phyloP scores from a whole-genome alignment of 2,329 filamentous ascomycete species.

The Colletotrichum echinochloae region DNA sequence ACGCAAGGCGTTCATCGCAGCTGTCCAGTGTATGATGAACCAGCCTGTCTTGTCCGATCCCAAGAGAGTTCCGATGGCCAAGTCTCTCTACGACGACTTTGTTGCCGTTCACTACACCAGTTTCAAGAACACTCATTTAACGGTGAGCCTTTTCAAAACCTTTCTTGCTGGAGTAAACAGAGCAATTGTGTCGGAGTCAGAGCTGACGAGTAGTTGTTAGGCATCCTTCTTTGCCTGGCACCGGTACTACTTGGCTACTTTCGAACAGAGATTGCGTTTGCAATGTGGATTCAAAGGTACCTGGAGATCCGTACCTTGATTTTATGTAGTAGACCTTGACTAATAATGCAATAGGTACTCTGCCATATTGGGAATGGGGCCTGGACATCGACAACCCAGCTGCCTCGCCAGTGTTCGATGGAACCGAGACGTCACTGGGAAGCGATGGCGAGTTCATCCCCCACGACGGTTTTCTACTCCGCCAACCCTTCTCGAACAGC shows the following conservation, averaged over 20 bases:
- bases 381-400: conserved; percentile 45
- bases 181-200: too few species aligned
- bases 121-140: conserved; percentile 29
- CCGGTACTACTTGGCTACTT: conserved; percentile 37
- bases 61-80: conserved; percentile 39
- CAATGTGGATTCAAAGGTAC: conserved; percentile 40
- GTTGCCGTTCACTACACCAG: conserved; percentile 41
- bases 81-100: conserved; percentile 43
- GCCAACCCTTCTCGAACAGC: conserved; percentile 33
- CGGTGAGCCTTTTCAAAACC: conserved; percentile 14
- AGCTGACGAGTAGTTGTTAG: not conserved
- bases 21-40: conserved; percentile 46
- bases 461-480: conserved; percentile 42
- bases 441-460: conserved; percentile 52
- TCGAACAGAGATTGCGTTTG: conserved; percentile 37
- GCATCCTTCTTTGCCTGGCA: conserved; percentile 41
- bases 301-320: not conserved
- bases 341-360: conserved; percentile 17
- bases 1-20: conserved; percentile 44
- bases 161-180: too few species aligned
- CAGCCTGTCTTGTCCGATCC: conserved; percentile 40
- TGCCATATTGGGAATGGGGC: conserved; percentile 42
- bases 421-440: conserved; percentile 53
- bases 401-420: conserved; percentile 55
- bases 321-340: rapidly evolving